Evolutionary conservation across 257 asterid genomes (phyloP).

Genomic region (Scutellaria barbata): DNA sequence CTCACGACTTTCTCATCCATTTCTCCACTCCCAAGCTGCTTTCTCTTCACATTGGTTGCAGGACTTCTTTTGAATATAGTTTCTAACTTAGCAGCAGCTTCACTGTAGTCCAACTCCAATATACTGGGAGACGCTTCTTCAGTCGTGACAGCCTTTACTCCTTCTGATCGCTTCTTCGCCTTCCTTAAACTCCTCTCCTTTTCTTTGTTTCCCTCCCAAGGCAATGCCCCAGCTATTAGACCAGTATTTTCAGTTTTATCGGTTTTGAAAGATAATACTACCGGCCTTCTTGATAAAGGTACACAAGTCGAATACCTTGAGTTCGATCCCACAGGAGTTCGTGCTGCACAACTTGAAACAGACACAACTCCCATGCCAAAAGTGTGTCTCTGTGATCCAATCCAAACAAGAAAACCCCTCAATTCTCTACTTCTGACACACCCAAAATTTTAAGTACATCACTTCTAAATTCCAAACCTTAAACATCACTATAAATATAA

Average conservation of each 20-base stretch:
- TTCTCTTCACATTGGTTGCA: slow-evolving; percentile 47
- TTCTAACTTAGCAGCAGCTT: slow-evolving; percentile 83
- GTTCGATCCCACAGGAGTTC: slow-evolving; percentile 50
- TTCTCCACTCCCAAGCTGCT: slow-evolving; percentile 46
- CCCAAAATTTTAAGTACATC: neutral
- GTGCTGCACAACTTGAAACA: slow-evolving; percentile 54
- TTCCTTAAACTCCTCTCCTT: slow-evolving; percentile 51
- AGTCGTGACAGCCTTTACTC: slow-evolving; percentile 51
- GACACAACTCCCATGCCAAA: slow-evolving; percentile 62
- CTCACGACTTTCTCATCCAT: slow-evolving; percentile 45
- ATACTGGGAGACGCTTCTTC: slow-evolving; percentile 58
- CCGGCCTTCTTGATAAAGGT: slow-evolving; percentile 56
- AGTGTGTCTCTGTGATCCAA: slow-evolving; percentile 37
- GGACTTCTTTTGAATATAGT: slow-evolving; percentile 61
- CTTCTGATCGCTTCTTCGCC: slow-evolving; percentile 40
- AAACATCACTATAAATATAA: neutral
- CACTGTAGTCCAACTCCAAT: slow-evolving; percentile 72
- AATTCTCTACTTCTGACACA: neutral
- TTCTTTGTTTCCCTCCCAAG: slow-evolving; percentile 52
- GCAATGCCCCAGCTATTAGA: slow-evolving; percentile 53
- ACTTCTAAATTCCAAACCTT: neutral
- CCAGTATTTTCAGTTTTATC: slow-evolving; percentile 56
- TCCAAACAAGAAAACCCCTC: neutral
- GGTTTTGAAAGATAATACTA: slow-evolving; percentile 58
- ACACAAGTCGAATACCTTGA: slow-evolving; percentile 42